These are phyloP conservation scores for Metarhizium guizhouense DNA, from an alignment of 2,329 filamentous ascomycete species.

Conservation along the genomic window DNA sequence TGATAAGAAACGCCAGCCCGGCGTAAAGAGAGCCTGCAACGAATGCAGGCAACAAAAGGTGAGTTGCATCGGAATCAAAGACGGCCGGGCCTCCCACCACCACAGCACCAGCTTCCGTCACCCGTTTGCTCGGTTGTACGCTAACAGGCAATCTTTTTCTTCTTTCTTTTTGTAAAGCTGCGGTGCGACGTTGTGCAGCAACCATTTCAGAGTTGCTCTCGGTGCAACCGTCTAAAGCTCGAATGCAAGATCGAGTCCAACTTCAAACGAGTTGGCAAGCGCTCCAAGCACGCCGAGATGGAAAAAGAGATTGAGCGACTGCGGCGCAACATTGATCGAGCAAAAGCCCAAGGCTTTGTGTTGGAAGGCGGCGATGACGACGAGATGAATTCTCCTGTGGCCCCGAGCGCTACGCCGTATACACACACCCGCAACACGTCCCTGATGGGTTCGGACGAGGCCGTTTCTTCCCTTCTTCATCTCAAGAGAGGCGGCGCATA, in stretches of 20 bases:
- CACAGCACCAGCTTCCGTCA: not conserved
- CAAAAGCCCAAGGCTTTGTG: slow-evolving; percentile 49
- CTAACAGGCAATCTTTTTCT: not conserved
- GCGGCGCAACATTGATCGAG: slow-evolving; percentile 51
- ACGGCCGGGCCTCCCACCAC: not conserved
- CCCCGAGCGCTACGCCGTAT: slow-evolving; percentile 41
- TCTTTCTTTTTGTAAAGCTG: slow-evolving; percentile 39
- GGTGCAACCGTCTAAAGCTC: slow-evolving; percentile 71
- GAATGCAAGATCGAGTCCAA: slow-evolving; percentile 82
- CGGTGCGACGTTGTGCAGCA: slow-evolving; percentile 79
- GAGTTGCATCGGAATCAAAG: slow-evolving; percentile 19
- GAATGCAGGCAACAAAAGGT: slow-evolving; percentile 83
- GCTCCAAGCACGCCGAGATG: slow-evolving; percentile 78
- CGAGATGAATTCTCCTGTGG: slow-evolving; percentile 50
- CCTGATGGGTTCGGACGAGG: slow-evolving; percentile 59
- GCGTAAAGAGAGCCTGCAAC: slow-evolving; percentile 73
- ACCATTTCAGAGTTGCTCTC: slow-evolving; percentile 67
- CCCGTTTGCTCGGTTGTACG: not conserved
- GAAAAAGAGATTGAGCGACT: slow-evolving; percentile 69
- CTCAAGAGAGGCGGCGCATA: slow-evolving; percentile 58
- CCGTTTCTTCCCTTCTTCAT: slow-evolving; percentile 56
- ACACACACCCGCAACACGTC: slow-evolving; percentile 53
- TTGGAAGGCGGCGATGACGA: slow-evolving; percentile 40
- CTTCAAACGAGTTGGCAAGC: slow-evolving; percentile 77
- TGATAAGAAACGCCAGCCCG: slow-evolving; percentile 56